Base-by-base conservation (phyloP, 495 filamentous ascomycete genomes). In the Halenospora varia region DNA sequence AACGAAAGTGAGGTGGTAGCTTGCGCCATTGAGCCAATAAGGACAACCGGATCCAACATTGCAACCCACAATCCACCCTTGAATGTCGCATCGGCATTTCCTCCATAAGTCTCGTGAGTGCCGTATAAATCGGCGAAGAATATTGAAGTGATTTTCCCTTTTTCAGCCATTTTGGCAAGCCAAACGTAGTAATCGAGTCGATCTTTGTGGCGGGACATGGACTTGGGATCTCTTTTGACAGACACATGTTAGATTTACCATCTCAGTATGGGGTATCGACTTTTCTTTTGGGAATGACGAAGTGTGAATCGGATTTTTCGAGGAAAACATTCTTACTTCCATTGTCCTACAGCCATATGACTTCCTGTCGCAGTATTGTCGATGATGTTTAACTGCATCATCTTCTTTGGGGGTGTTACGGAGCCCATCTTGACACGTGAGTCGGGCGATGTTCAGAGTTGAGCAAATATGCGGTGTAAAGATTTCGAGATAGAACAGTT, bases 61-160 rank as follows among this genome's bases (percentile, higher is more conserved):
- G 9, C 35, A 9, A 40, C 35, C n/a, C n/a, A n/a, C 35, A 26
- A 51, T 10, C 24, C 23, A 10, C 15, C 18, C 9, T 9, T n/a
- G n/a, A 9, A 40, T 40, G 35, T 40, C 9, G 56, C 48, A 46
- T 52, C 56, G 18, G n/a, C 25, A n/a, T 25, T 26, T 6, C 40
- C 49, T 26, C 42, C 56, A 39, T 59, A 59, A 20, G 53, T 49
- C 18, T 59, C 49, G 44, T 59, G 49, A 47, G 18, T n/a, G 35
- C 35, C 41, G 24, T 52, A 53, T 1, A 46, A 20, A 25, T 59
- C 56, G 10, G 56, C 49, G 23, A 59, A 49, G 49, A 59, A 59
- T 8, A 59, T 40, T 17, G 35, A 52, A 10, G 35, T 22, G 22
- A 59, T 52, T 25, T 59, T 59, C 10, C 48, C 56, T 29, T 52